Evolutionary conservation across 176 grass and related monocot genomes (phyloP).

Genomic region (Puya raimondii): DNA sequence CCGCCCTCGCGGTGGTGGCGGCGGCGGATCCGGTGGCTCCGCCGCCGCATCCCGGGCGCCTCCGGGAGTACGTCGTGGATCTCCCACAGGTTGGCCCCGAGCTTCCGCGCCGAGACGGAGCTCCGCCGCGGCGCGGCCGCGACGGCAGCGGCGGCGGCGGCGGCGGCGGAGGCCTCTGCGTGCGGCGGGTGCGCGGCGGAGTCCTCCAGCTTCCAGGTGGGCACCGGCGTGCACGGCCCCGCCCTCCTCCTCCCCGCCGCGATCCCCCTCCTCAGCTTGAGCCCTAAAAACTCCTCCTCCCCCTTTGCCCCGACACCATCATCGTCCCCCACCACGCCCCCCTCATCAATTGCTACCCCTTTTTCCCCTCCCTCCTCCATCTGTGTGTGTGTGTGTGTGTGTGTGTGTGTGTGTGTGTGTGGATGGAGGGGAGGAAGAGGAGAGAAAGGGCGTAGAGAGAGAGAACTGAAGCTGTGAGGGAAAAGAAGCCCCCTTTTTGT

Average conservation of each 20-base stretch:
- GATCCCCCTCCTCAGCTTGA: slow-evolving; percentile 18
- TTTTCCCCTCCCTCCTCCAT: slow-evolving; percentile 42
- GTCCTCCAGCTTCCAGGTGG: slow-evolving; percentile 68
- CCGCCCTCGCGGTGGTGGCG: slow-evolving; percentile 24
- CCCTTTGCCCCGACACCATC: background rate
- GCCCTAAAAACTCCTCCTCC: slow-evolving; percentile 24
- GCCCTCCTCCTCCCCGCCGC: slow-evolving; percentile 31
- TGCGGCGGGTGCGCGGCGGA: slow-evolving; percentile 14
- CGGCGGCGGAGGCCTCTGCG: background rate
- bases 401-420: too few relatives aligned
- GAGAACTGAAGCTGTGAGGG: background rate
- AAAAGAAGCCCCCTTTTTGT: too few relatives aligned
- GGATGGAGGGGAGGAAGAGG: background rate
- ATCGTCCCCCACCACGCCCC: background rate
- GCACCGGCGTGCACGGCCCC: slow-evolving; percentile 42
- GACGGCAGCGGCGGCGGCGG: background rate
- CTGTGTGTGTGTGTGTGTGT: too few relatives aligned
- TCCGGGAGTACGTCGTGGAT: slow-evolving; percentile 41
- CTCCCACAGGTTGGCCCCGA: slow-evolving; percentile 92
- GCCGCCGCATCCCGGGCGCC: background rate
- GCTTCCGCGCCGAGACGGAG: slow-evolving; percentile 72
- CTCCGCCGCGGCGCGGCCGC: slow-evolving; percentile 28
- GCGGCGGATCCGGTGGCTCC: slow-evolving; percentile 34
- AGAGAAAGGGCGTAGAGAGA: slow-evolving; percentile 5
- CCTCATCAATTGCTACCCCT: slow-evolving; percentile 27